These are phyloP conservation scores for Phaffomyces antillensis DNA, from an alignment of 805 yeast species.

Conservation along the genomic window DNA sequence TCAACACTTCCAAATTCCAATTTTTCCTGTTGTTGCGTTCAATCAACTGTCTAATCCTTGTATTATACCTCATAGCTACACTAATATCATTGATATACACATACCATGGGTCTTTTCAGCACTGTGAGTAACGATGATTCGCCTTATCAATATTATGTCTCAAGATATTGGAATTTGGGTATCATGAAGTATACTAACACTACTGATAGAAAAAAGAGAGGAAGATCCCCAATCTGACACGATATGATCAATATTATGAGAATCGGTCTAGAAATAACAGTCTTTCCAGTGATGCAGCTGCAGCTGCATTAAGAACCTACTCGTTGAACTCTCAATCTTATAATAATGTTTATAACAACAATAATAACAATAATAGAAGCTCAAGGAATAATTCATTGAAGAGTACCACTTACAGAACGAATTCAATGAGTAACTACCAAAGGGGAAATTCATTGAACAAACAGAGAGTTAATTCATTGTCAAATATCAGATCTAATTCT, in stretches of 20 bases:
- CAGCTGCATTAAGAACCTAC: slow-evolving; percentile 6
- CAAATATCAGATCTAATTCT: background rate
- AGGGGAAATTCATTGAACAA: background rate
- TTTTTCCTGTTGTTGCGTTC: no score
- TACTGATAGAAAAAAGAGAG: slow-evolving; percentile 1
- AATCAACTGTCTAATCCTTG: no score
- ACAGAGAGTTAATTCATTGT: no score
- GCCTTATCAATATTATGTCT: no score
- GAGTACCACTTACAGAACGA: background rate
- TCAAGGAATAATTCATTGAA: slow-evolving; percentile 1
- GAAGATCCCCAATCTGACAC: slow-evolving; percentile 4
- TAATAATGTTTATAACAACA: background rate
- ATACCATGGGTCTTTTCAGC: no score
- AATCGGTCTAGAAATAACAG: slow-evolving; percentile 4
- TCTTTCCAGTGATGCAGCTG: slow-evolving; percentile 7
- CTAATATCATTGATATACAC: no score
- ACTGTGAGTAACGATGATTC: no score
- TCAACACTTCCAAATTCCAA: no score
- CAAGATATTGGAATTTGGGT: background rate
- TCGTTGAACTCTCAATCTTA: background rate
- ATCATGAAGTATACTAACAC: background rate
- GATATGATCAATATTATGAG: slow-evolving; percentile 6
- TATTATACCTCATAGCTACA: no score
- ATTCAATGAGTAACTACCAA: background rate
- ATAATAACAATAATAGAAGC: background rate